A percentile compares a stretch with the other conserved stretches of the same genome.
Conservation (phyloP, 331 rosid genomes). For the Stylosanthes scabra region DNA sequence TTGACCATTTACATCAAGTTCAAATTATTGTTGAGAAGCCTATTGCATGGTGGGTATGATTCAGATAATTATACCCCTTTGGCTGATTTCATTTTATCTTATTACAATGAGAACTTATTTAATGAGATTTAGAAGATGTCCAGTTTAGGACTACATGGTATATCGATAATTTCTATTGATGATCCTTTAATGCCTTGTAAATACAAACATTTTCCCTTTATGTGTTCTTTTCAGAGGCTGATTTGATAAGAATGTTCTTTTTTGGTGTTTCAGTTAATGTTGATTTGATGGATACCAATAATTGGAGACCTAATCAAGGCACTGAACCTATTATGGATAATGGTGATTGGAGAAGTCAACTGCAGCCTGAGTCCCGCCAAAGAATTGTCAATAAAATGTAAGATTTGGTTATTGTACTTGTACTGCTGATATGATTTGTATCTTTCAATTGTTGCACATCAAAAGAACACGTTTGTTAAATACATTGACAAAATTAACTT, state of each 20-base stretch:
- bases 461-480: conserved; percentile 12
- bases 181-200: background rate
- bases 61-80: background rate
- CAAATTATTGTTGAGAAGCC: too few relatives aligned
- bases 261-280: conserved; percentile 30
- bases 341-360: conserved; percentile 72
- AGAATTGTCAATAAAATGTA: conserved; percentile 77
- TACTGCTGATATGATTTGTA: conserved; percentile 9
- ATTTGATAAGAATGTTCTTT: conserved; percentile 23
- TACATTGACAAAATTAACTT: background rate
- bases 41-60: too few relatives aligned
- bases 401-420: conserved; percentile 22
- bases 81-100: conserved; percentile 1
- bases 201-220: background rate
- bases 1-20: background rate
- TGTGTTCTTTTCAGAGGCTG: conserved; percentile 20
- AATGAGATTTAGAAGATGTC: background rate
- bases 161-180: conserved; percentile 13
- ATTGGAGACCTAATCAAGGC: conserved; percentile 68
- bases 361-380: conserved; percentile 64
- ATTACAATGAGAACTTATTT: conserved; percentile 16
- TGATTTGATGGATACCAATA: conserved; percentile 59
- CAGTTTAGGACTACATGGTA: background rate
- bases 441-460: background rate
- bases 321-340: conserved; percentile 63